These are phyloP conservation scores for Sapria himalayana DNA, from an alignment of 345 rosid genomes.

Conservation along the genomic window DNA sequence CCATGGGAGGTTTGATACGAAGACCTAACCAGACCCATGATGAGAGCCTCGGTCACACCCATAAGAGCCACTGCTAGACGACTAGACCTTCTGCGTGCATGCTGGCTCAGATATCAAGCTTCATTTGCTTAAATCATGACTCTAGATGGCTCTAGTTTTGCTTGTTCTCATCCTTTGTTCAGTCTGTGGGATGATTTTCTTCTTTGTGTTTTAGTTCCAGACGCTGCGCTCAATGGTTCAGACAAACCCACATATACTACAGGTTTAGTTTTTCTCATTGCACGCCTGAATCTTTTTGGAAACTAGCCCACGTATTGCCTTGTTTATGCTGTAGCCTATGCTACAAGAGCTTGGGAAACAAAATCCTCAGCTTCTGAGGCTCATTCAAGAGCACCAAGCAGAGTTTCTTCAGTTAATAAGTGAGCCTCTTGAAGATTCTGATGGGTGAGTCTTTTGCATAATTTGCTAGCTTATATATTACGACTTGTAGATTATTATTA, in stretches of 20 bases:
- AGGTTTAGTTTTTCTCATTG: conserved; percentile 19
- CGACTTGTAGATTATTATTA: too few relatives aligned
- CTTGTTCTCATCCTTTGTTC: too few relatives aligned
- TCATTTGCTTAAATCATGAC: too few relatives aligned
- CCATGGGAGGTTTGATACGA: too few relatives aligned
- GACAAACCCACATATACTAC: conserved; percentile 88
- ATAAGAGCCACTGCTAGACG: too few relatives aligned
- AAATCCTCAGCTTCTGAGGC: conserved; percentile 77
- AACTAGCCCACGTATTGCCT: conserved; percentile 1
- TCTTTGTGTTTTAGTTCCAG: conserved; percentile 40
- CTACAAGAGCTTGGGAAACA: conserved; percentile 99
- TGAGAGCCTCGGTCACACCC: too few relatives aligned
- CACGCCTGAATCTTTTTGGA: background rate
- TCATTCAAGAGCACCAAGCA: conserved; percentile 77
- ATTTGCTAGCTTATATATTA: too few relatives aligned
- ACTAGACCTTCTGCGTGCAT: too few relatives aligned
- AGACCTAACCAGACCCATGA: too few relatives aligned
- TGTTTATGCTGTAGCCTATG: conserved; percentile 55
- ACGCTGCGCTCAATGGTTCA: conserved; percentile 88
- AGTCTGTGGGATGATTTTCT: too few relatives aligned
- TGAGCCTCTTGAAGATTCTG: conserved; percentile 84
- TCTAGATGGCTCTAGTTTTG: too few relatives aligned
- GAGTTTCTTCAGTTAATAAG: conserved; percentile 90
- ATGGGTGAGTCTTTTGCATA: conserved; percentile 55
- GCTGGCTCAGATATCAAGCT: too few relatives aligned